phyloP scores from a whole-genome alignment of 129 eudicot species.

The Lactuca saligna region DNA sequence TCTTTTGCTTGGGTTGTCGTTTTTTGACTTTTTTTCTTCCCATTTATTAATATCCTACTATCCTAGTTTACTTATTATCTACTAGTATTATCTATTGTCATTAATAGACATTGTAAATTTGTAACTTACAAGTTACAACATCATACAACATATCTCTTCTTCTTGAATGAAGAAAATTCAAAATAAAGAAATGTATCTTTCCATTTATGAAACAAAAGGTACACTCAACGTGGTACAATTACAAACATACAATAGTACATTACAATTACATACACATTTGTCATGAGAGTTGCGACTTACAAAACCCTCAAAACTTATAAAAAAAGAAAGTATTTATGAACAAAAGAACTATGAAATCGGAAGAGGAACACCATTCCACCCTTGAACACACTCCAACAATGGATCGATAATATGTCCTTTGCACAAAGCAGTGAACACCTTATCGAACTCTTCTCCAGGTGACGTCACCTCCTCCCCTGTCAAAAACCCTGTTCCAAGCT shows the following conservation, averaged over 20 bases:
- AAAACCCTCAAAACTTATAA: slow-evolving; percentile 5
- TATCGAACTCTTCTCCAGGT: slow-evolving; percentile 78
- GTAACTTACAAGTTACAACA: too few relatives aligned
- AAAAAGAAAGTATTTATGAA: background rate
- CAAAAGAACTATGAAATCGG: slow-evolving; percentile 49
- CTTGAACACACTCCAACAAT: slow-evolving; percentile 62
- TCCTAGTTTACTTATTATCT: too few relatives aligned
- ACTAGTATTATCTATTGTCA: too few relatives aligned
- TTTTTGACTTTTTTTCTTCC: background rate
- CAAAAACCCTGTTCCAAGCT: slow-evolving; percentile 43
- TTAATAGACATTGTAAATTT: too few relatives aligned
- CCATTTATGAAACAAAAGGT: slow-evolving; percentile 16
- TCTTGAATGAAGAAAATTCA: background rate
- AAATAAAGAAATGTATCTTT: background rate
- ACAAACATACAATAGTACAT: background rate
- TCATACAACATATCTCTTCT: background rate
- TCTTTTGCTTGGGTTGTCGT: too few relatives aligned
- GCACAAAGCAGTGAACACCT: slow-evolving; percentile 66
- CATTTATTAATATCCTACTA: background rate
- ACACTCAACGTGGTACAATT: slow-evolving; percentile 3
- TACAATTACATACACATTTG: slow-evolving; percentile 18
- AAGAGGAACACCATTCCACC: slow-evolving; percentile 82
- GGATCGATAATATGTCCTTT: slow-evolving; percentile 64
- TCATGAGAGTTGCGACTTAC: slow-evolving; percentile 3
- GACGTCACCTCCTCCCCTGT: slow-evolving; percentile 68